phyloP scores from a whole-genome alignment of 257 asterid genomes.

The Knoxia roxburghii region DNA sequence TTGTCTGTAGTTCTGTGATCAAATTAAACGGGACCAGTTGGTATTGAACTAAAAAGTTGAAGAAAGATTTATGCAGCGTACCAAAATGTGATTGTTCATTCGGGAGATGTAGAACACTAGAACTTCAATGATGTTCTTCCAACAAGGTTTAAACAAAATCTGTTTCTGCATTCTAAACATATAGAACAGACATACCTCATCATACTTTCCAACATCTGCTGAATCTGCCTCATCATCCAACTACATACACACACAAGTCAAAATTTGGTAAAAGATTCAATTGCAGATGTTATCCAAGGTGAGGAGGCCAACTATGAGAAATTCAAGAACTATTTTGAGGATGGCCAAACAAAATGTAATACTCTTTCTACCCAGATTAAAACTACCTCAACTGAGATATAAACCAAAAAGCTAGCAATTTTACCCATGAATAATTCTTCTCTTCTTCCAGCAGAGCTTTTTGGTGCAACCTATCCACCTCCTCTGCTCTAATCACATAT shows the following conservation, averaged over 20 bases:
- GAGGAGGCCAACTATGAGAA: not conserved
- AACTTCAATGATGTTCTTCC: too few species aligned
- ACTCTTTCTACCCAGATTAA: too few species aligned
- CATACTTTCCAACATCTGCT: constrained; percentile 39
- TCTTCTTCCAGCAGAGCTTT: constrained; percentile 34
- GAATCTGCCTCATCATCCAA: constrained; percentile 37
- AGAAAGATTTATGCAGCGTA: not conserved
- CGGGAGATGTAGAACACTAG: not conserved
- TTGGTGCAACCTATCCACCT: constrained; percentile 30
- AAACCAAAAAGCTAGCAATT: not conserved
- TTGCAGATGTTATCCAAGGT: not conserved
- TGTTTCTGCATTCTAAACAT: not conserved
- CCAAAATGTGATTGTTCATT: not conserved
- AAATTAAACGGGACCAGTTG: constrained; percentile 8
- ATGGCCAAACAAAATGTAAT: not conserved
- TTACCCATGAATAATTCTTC: constrained; percentile 15
- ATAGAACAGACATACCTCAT: constrained; percentile 32
- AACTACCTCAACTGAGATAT: not conserved
- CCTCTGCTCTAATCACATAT: constrained; percentile 34
- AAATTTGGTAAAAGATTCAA: not conserved
- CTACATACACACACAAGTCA: constrained; percentile 16
- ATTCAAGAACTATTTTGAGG: not conserved
- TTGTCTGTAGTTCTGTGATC: constrained; percentile 22
- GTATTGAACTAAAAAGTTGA: not conserved
- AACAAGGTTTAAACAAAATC: too few species aligned